Percentiles rank a stretch among this genome's conserved stretches.
Evolutionary conservation across 2,329 filamentous ascomycete species (phyloP).

Genomic region (Monosporascus ibericus): DNA sequence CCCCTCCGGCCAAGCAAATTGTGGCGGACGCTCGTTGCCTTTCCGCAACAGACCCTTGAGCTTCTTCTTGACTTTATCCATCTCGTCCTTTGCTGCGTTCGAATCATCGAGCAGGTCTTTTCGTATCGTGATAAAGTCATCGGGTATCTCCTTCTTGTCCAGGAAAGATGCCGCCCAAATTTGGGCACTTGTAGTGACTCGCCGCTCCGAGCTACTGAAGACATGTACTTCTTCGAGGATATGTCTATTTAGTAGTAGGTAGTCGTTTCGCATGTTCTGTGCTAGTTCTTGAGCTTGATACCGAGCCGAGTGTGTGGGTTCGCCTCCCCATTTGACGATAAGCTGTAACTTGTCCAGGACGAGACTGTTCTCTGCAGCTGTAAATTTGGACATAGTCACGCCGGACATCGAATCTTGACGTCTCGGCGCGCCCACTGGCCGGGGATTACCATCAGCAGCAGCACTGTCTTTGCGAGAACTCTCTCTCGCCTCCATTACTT

Average conservation of each 20-base stretch:
- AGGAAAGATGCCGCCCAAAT: slow-evolving; percentile 92
- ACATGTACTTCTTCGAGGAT: slow-evolving; percentile 89
- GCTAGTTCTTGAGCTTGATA: slow-evolving; percentile 95
- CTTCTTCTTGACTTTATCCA: slow-evolving; percentile 99
- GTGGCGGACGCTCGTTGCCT: slow-evolving; percentile 85
- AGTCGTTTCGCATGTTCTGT: slow-evolving; percentile 90
- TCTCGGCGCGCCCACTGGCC: slow-evolving; percentile 43
- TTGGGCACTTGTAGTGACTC: slow-evolving; percentile 92
- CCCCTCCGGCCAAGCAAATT: slow-evolving; percentile 97
- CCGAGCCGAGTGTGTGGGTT: slow-evolving; percentile 92
- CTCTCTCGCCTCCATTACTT: slow-evolving; percentile 7
- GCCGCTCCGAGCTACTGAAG: slow-evolving; percentile 90
- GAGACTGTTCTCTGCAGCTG: slow-evolving; percentile 85
- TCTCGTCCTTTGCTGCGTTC: slow-evolving; percentile 96
- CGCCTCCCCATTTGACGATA: slow-evolving; percentile 98
- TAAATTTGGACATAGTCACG: slow-evolving; percentile 88
- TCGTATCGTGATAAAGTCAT: slow-evolving; percentile 82
- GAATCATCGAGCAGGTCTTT: slow-evolving; percentile 96
- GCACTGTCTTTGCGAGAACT: slow-evolving; percentile 8
- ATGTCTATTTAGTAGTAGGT: slow-evolving; percentile 87
- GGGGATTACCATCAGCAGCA: slow-evolving; percentile 15
- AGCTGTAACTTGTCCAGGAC: slow-evolving; percentile 94
- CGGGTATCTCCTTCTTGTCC: slow-evolving; percentile 74
- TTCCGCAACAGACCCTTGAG: slow-evolving; percentile 86
- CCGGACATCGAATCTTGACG: slow-evolving; percentile 82